A percentile compares a stretch with the other conserved stretches of the same genome.
Conservation (phyloP, 768 basidiomycete genomes). For the Leccinellum rugosiceps region DNA sequence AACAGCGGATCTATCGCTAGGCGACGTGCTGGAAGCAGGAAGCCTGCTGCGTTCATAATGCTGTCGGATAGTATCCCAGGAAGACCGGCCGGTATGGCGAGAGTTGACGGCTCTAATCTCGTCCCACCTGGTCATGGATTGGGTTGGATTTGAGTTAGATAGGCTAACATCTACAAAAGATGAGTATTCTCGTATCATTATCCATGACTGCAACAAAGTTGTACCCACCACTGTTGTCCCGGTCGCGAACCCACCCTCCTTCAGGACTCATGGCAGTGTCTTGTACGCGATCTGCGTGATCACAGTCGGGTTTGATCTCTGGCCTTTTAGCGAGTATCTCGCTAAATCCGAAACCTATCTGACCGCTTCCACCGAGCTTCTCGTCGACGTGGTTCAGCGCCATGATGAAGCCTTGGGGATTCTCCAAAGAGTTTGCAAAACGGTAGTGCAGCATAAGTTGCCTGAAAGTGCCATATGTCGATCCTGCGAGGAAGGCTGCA, state of each 20-base stretch:
- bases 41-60: slow-evolving; percentile 41
- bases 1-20: slow-evolving; percentile 1
- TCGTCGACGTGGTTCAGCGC: slow-evolving; percentile 32
- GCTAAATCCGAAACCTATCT: slow-evolving; percentile 22
- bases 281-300: slow-evolving; percentile 1
- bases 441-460: slow-evolving; percentile 28
- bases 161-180: slow-evolving; percentile 1
- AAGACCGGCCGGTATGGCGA: slow-evolving; percentile 41
- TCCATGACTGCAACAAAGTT: background rate
- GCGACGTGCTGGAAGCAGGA: slow-evolving; percentile 8
- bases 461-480: slow-evolving; percentile 33
- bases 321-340: slow-evolving; percentile 22
- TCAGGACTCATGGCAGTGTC: slow-evolving; percentile 9
- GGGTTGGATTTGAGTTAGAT: slow-evolving; percentile 6
- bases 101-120: slow-evolving; percentile 58
- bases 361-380: slow-evolving; percentile 31
- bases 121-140: slow-evolving; percentile 52
- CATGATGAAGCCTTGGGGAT: slow-evolving; percentile 28
- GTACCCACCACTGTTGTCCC: slow-evolving; percentile 12
- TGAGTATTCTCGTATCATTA: background rate
- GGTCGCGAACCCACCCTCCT: slow-evolving; percentile 15
- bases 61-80: slow-evolving; percentile 70
- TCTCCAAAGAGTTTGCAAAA: slow-evolving; percentile 30
- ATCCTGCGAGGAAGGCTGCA: slow-evolving; percentile 27
- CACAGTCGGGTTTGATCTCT: slow-evolving; percentile 6